These are phyloP conservation scores for Crithidia bombi DNA, from an alignment of 208 protist genomes.

Conservation along the genomic window DNA sequence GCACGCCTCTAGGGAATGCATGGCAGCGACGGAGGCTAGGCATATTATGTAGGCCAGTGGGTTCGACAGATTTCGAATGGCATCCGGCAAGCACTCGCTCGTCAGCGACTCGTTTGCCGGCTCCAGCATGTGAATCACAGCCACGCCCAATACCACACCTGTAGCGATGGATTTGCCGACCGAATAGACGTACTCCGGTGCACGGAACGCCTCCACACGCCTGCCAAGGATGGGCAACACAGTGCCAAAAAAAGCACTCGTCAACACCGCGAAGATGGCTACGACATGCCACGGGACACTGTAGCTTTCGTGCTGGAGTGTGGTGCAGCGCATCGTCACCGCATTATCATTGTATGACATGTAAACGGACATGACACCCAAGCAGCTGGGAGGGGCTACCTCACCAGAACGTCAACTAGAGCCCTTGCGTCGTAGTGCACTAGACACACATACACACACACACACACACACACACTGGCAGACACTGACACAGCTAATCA, in stretches of 20 bases:
- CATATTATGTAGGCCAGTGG: conserved; percentile 44
- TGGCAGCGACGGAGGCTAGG: conserved; percentile 30
- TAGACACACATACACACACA: no score
- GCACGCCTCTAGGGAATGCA: conserved; percentile 42
- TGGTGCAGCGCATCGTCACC: conserved; percentile 4
- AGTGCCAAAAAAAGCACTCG: conserved; percentile 40
- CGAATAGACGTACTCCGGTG: conserved; percentile 47
- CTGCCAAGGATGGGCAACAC: conserved; percentile 56
- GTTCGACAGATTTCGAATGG: conserved; percentile 18
- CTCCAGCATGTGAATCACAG: conserved; percentile 60
- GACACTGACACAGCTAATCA: no score
- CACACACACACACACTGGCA: no score
- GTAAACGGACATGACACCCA: conserved; percentile 3
- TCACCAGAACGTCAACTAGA: conserved; percentile 5
- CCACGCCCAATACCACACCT: conserved; percentile 63
- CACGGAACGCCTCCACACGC: conserved; percentile 32
- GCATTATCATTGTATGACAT: conserved; percentile 3
- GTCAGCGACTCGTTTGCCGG: conserved; percentile 38
- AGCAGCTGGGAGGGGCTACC: not conserved
- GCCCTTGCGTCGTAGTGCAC: no score
- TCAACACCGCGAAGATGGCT: conserved; percentile 25
- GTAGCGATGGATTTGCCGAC: conserved; percentile 60
- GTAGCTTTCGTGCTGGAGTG: conserved; percentile 18
- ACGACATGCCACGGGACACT: conserved; percentile 25
- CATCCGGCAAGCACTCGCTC: conserved; percentile 23